These are phyloP conservation scores for Candolleomyces aberdarensis DNA, from an alignment of 768 basidiomycete species.

Conservation along the genomic window DNA sequence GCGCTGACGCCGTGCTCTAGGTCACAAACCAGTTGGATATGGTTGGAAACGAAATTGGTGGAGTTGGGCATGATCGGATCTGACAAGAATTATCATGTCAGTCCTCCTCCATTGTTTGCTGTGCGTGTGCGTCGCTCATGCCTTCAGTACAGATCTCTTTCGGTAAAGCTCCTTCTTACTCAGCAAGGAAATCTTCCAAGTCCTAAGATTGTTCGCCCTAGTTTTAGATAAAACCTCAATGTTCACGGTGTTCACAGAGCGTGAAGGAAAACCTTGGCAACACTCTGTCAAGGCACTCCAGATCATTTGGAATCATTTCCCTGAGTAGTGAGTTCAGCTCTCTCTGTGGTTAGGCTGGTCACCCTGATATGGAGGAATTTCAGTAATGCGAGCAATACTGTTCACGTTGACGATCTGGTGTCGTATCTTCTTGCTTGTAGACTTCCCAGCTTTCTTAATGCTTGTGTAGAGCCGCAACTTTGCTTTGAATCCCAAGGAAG, in stretches of 20 bases:
- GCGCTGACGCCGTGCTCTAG: constrained; percentile 27
- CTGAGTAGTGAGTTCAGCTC: constrained; percentile 59
- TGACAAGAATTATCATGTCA: constrained; percentile 64
- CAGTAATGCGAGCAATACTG: constrained; percentile 69
- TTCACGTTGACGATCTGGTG: constrained; percentile 86
- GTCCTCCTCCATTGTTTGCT: background rate
- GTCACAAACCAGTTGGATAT: constrained; percentile 87
- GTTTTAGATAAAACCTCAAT: constrained; percentile 86
- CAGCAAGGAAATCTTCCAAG: background rate
- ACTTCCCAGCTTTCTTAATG: background rate
- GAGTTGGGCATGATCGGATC: constrained; percentile 84
- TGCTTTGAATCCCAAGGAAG: constrained; percentile 81
- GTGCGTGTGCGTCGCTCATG: background rate
- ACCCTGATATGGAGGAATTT: background rate
- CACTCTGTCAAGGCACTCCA: constrained; percentile 82
- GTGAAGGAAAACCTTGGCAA: constrained; percentile 69
- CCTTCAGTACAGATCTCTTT: constrained; percentile 52
- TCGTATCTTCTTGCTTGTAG: constrained; percentile 14
- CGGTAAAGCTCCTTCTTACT: constrained; percentile 32
- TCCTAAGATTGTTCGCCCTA: constrained; percentile 16
- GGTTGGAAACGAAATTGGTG: constrained; percentile 84
- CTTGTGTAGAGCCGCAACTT: constrained; percentile 69
- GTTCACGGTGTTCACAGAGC: constrained; percentile 81
- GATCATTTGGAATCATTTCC: constrained; percentile 86
- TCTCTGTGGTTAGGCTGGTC: background rate